These are phyloP conservation scores for Curvularia spicifera DNA, from an alignment of 2,329 filamentous ascomycete genomes.

Conservation along the genomic window DNA sequence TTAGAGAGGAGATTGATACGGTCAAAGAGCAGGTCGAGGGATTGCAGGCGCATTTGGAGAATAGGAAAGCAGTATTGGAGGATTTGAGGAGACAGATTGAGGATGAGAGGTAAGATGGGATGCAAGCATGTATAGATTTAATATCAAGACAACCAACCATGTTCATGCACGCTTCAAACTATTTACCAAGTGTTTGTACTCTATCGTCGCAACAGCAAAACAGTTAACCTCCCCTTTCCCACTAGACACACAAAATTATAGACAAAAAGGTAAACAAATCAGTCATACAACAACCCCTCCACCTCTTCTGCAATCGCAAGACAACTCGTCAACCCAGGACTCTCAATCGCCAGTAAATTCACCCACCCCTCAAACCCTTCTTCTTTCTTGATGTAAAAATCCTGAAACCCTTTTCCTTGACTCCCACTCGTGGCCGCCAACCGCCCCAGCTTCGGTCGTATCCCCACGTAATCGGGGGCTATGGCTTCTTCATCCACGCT, in stretches of 20 bases:
- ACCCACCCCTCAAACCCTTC: constrained; percentile 82
- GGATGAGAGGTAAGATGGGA: constrained; percentile 72
- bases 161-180: too few relatives aligned
- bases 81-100: constrained; percentile 84
- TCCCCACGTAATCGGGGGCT: constrained; percentile 85
- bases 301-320: constrained; percentile 87
- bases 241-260: too few relatives aligned
- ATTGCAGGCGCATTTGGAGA: constrained; percentile 79
- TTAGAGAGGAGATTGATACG: constrained; percentile 83
- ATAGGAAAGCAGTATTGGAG: constrained; percentile 75
- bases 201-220: not conserved
- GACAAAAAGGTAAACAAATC: not conserved
- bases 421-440: constrained; percentile 66
- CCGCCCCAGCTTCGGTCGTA: constrained; percentile 80
- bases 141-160: not conserved
- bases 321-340: constrained; percentile 85
- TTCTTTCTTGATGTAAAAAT: constrained; percentile 82
- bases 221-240: too few relatives aligned
- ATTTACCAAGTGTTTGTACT: too few relatives aligned
- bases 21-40: constrained; percentile 96
- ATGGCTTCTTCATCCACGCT: constrained; percentile 70
- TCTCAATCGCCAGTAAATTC: constrained; percentile 91
- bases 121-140: not conserved
- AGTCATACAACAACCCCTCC: constrained; percentile 59
- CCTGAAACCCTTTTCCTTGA: constrained; percentile 66